These are phyloP conservation scores for Aspergillus ustus DNA, from an alignment of 2,329 filamentous ascomycete species.

Conservation along the genomic window DNA sequence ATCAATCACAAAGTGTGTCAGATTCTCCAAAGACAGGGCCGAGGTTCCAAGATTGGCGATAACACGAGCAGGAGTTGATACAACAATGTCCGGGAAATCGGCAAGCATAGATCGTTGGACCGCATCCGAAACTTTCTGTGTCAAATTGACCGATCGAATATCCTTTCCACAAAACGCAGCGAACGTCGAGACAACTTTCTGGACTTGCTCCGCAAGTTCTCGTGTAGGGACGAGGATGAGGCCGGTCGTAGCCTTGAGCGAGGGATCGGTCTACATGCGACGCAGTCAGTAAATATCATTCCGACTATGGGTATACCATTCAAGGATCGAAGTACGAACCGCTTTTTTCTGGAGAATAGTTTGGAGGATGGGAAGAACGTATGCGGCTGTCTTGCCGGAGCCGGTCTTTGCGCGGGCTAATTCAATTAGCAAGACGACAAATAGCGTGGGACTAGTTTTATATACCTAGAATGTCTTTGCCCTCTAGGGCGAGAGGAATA, in stretches of 20 bases:
- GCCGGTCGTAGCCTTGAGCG: conserved; percentile 63
- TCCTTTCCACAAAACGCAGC: conserved; percentile 84
- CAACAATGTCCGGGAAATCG: conserved; percentile 83
- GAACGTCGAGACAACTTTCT: conserved; percentile 76
- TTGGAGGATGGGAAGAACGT: conserved; percentile 86
- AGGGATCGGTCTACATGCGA: conserved; percentile 37
- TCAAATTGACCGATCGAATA: conserved; percentile 80
- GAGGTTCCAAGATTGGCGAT: conserved; percentile 76
- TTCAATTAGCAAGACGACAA: conserved; percentile 24
- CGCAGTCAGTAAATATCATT: conserved; percentile 6
- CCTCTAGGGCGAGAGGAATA: conserved; percentile 84
- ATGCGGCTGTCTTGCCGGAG: conserved; percentile 96
- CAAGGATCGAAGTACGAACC: conserved; percentile 44
- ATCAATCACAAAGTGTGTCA: conserved; percentile 84
- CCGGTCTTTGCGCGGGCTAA: conserved; percentile 88
- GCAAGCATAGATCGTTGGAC: conserved; percentile 87
- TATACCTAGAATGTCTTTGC: conserved; percentile 77
- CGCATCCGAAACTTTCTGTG: conserved; percentile 85
- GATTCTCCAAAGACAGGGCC: conserved; percentile 69
- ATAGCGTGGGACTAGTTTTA: not conserved
- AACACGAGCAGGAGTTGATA: conserved; percentile 87
- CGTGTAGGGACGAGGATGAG: conserved; percentile 92
- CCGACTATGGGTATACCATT: not conserved
- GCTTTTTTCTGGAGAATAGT: conserved; percentile 78
- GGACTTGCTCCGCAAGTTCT: conserved; percentile 91